A percentile compares a stretch with the other conserved stretches of the same genome.
Evolutionary conservation across 441 rosid species (phyloP).

Genomic region (Jatropha multifida): DNA sequence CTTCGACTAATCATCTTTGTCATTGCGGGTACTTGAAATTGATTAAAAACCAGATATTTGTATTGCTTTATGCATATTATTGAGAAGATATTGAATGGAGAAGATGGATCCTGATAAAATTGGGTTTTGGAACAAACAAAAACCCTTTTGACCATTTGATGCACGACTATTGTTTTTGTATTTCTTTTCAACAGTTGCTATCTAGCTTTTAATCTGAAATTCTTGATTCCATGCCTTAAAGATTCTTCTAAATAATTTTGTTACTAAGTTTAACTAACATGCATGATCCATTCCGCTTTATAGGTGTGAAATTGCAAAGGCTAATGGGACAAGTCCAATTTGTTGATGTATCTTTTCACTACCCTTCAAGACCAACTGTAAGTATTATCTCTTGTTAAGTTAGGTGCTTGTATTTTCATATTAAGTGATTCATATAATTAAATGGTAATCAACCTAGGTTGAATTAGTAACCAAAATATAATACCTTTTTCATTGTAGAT

Average conservation of each 20-base stretch:
- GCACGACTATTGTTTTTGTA: background rate
- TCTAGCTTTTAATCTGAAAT: constrained; percentile 2
- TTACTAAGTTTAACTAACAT: background rate
- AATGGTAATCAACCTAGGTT: background rate
- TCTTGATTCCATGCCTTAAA: background rate
- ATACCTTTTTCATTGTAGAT: background rate
- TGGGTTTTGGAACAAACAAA: background rate
- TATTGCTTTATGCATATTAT: background rate
- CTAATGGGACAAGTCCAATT: constrained; percentile 66
- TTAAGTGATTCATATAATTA: background rate
- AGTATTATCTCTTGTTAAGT: constrained; percentile 23
- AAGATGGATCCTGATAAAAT: background rate
- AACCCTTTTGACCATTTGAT: background rate
- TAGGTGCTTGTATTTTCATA: background rate
- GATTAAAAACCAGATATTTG: background rate
- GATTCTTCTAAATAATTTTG: background rate
- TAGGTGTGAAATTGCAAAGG: constrained; percentile 63
- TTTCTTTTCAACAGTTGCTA: constrained; percentile 5
- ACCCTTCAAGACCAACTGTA: constrained; percentile 75
- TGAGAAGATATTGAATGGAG: background rate
- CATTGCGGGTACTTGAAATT: background rate
- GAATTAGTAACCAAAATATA: background rate
- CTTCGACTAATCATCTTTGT: background rate
- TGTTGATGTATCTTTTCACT: constrained; percentile 64
- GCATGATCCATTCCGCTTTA: constrained; percentile 7